phyloP scores from a whole-genome alignment of 495 filamentous ascomycete species.

The Lentithecium fluviatile region DNA sequence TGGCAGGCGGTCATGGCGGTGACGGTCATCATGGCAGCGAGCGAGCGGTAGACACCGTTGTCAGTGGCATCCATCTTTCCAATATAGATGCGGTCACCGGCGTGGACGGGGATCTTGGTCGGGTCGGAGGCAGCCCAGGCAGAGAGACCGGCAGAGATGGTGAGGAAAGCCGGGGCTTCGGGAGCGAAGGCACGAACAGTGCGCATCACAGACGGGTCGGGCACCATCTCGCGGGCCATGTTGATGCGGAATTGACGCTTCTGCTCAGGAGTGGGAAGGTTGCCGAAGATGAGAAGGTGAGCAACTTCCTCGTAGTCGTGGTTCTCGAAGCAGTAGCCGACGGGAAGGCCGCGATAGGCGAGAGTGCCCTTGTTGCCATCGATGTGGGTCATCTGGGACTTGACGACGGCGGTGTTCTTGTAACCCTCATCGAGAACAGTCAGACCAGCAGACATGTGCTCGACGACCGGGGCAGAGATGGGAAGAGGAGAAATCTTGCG shows the following conservation, averaged over 20 bases:
- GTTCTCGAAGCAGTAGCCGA: constrained; percentile 3
- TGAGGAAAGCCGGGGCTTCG: constrained; percentile 3
- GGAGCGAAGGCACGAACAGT: neutral
- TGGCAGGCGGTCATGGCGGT: neutral
- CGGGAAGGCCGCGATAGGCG: neutral
- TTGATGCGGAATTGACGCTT: neutral
- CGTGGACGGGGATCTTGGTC: neutral
- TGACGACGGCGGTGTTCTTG: constrained; percentile 2
- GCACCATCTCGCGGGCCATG: neutral
- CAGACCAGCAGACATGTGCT: neutral
- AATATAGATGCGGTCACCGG: neutral
- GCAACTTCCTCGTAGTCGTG: constrained; percentile 5
- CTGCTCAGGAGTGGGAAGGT: constrained; percentile 5
- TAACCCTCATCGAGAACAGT: neutral
- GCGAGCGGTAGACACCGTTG: neutral
- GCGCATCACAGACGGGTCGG: constrained; percentile 2
- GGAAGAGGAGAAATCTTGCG: constrained; percentile 7
- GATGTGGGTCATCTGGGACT: neutral
- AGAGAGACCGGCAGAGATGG: constrained; percentile 4
- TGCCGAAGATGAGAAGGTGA: constrained; percentile 1
- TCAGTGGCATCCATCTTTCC: neutral
- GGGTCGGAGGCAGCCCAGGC: constrained; percentile 6
- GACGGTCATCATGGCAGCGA: neutral
- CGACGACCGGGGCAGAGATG: neutral
- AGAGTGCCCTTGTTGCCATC: constrained; percentile 6